These are phyloP conservation scores for Orbilia ellipsospora DNA, from an alignment of 2,329 filamentous ascomycete species.

Conservation along the genomic window DNA sequence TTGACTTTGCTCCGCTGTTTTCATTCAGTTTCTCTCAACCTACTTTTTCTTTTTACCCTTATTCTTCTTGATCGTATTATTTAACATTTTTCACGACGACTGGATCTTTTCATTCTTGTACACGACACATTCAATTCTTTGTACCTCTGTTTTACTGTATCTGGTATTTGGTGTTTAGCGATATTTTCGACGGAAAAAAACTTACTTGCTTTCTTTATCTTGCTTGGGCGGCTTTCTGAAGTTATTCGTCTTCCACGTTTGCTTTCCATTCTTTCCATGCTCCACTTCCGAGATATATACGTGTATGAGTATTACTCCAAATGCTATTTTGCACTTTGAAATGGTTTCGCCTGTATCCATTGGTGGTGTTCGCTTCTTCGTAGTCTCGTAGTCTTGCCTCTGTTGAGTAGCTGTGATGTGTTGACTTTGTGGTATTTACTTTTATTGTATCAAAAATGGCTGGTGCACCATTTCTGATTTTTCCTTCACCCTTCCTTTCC, in stretches of 20 bases:
- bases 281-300: background rate
- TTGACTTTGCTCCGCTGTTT: background rate
- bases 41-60: slow-evolving; percentile 9
- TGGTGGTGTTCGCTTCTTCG: no score
- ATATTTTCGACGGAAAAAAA: slow-evolving; percentile 26
- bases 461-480: no score
- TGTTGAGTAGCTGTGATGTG: no score
- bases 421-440: no score
- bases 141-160: background rate
- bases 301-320: slow-evolving; percentile 30
- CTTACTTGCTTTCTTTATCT: slow-evolving; percentile 17
- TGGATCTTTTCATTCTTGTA: slow-evolving; percentile 11
- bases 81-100: slow-evolving; percentile 2
- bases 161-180: slow-evolving; percentile 23
- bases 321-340: background rate
- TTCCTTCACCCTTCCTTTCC: no score
- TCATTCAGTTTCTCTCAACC: background rate
- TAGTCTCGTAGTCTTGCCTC: no score
- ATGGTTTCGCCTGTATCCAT: slow-evolving; percentile 11
- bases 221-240: slow-evolving; percentile 27
- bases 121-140: background rate
- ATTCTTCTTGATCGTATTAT: slow-evolving; percentile 7
- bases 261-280: slow-evolving; percentile 1
- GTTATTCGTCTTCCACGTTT: background rate
- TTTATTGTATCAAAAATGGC: no score